Evolutionary conservation across 2,329 filamentous ascomycete genomes (phyloP).

Genomic region (Emericellopsis atlantica): DNA sequence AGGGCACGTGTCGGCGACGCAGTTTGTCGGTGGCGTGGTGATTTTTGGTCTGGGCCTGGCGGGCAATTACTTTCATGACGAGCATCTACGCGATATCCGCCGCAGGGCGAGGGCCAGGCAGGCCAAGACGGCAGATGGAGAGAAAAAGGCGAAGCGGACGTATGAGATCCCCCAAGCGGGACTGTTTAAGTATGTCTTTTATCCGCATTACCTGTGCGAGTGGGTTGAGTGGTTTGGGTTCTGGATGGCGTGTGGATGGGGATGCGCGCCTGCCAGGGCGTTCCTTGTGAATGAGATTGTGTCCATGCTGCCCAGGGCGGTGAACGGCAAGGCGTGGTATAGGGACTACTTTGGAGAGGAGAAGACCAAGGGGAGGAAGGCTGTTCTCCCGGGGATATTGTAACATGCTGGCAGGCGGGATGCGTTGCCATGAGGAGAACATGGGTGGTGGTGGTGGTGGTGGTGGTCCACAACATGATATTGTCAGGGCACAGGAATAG

Average conservation of each 20-base stretch:
- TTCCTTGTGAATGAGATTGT: constrained; percentile 80
- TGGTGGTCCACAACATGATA: too few species aligned
- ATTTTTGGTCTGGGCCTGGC: constrained; percentile 67
- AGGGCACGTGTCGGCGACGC: constrained; percentile 20
- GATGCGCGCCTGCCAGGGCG: constrained; percentile 60
- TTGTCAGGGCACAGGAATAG: too few species aligned
- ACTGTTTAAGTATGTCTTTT: constrained; percentile 71
- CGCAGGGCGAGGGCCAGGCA: constrained; percentile 52
- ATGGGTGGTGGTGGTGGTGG: too few species aligned
- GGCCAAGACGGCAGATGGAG: constrained; percentile 26
- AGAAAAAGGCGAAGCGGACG: constrained; percentile 51
- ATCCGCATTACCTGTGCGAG: constrained; percentile 90
- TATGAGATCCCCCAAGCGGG: constrained; percentile 80
- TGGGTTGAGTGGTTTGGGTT: constrained; percentile 95
- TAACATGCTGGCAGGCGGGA: not conserved
- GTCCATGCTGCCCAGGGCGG: constrained; percentile 81
- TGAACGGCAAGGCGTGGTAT: constrained; percentile 79
- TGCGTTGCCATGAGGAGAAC: too few species aligned
- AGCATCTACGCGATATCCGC: constrained; percentile 77
- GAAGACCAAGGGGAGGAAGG: constrained; percentile 62
- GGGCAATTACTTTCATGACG: constrained; percentile 81
- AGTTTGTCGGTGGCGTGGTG: constrained; percentile 51
- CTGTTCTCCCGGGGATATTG: constrained; percentile 46
- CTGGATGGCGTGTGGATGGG: constrained; percentile 58
- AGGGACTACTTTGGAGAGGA: constrained; percentile 75